Base-by-base conservation (phyloP, 2,329 filamentous ascomycete species). In the Penicillium paneum region DNA sequence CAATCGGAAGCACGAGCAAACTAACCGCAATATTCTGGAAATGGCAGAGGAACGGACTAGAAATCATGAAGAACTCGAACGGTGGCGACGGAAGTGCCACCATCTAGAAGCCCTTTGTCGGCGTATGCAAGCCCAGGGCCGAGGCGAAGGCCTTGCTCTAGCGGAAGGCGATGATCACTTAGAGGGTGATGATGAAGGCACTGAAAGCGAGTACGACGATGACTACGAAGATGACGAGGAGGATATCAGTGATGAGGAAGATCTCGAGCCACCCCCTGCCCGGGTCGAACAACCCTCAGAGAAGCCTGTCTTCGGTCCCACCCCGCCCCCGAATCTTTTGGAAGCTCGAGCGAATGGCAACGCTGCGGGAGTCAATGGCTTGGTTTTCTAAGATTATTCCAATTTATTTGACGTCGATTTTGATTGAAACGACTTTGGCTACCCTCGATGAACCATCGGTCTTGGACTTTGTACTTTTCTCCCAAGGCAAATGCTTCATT, bases 41-140 rank as follows among this genome's bases (percentile, higher is more conserved):
- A 96, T 97, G 93, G 94, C 93, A 3, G 91, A 97, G 72, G 93
- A 97, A 72, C 87, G 94, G 15, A 88, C 85, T 29, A 84, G 87
- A 64, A 84, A 85, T 66, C 83, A 91, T 61, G 84, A 88, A 61
- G 87, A 90, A 61, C 80, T 92, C 50, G 90, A 96, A 61, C 85
- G 88, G 34, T 85, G 91, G 70, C 87, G 86, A 68, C 89, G 88
- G 76, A 91, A 91, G 79, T 91, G 91, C 66, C 88, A 91, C 58
- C 95, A 96, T 74, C 84, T 99, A 53, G 93, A 93, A 75, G 91
- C 90, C 70, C 89, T 97, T 66, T 96, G 96, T 75, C 89, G 94
- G 59, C 90, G 91, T 66, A 96, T 97, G 91, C 93, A 97, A 74
- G 89, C 90, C 62, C 92, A 97, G 68, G 92, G 93, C 15, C 86